Evolutionary conservation across 352 stramenopile genomes (phyloP), one percentile per base, ranked within the genome.

Genomic region (Sclerospora graminicola): DNA sequence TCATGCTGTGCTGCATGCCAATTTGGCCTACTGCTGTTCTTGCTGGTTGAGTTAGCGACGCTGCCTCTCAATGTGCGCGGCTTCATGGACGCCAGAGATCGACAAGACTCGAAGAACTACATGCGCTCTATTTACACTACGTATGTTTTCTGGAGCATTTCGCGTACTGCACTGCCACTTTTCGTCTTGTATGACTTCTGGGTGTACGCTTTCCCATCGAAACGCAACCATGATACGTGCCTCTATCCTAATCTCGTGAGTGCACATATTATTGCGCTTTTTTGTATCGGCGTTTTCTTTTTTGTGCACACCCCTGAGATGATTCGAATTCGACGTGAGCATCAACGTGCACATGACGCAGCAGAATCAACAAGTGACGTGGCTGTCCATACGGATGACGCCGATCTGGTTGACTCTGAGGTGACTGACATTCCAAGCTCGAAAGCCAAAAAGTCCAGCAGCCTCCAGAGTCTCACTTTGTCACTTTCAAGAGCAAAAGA

Each of bases 251-350:
- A 84, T 48, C 38, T 88, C 16, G 64, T 87, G 15, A 72, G 71
- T 23, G 76, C 79, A 6, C 74, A 90, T 57, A 45, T 88, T 43
- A 89, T 90, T 37, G 66, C 79, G 41, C 57, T 88, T 34, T 88
- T 88, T 34, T 90, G 79, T 47, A 61, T 90, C 27, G 71, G 74
- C 40, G 75, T 88, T 9, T 90, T 90, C 48, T 71, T 84, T 51
- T 86, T 84, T 46, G 70, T 87, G 30, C 75, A 87, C 58, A 88
- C 73, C 2, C 76, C 75, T 1, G 79, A 90, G 50, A 71, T 88
- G 54, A 48, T 81, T 9, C 51, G 44, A 9, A 60, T 63, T 15
- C 54, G 56, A 40, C 55, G 55, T 7, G 46, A 63, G n/a, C 39
- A 57, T 21, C 48, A 36, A 44, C 51, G 41, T 13, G 44, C 54